A percentile compares a stretch with the other conserved stretches of the same genome.
Conservation (phyloP, 371 early-diverging fungal species). For the Mortierella sp. region DNA sequence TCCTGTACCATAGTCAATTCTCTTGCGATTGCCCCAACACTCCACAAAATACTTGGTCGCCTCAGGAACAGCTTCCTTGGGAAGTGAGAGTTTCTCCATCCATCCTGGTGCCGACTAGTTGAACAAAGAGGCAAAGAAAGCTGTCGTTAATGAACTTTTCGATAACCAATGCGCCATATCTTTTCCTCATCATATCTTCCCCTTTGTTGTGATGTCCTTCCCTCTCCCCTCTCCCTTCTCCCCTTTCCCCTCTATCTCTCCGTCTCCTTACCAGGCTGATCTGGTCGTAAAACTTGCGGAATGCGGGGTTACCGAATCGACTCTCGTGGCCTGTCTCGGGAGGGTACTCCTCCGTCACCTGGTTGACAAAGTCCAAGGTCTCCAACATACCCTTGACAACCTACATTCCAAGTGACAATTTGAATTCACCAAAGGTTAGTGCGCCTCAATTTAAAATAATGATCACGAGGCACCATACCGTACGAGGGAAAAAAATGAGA, state of each 20-base stretch:
- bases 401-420: conserved; percentile 51
- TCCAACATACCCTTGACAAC: conserved; percentile 69
- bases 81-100: conserved; percentile 61
- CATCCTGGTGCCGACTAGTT: conserved; percentile 56
- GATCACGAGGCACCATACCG: conserved; percentile 64
- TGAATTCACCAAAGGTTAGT: conserved; percentile 63
- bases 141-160: not conserved
- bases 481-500: not conserved
- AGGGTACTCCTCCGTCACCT: conserved; percentile 77
- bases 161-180: not conserved
- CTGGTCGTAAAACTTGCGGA: conserved; percentile 84
- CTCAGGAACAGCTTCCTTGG: conserved; percentile 73
- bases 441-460: conserved; percentile 73
- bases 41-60: conserved; percentile 85
- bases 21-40: conserved; percentile 95
- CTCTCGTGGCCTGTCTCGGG: conserved; percentile 83
- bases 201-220: not conserved
- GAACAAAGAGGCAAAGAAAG: not conserved
- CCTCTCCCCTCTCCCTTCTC: not conserved
- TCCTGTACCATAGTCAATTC: conserved; percentile 99
- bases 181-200: not conserved
- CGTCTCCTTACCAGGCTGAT: conserved; percentile 65
- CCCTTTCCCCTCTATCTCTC: not conserved
- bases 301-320: conserved; percentile 95
- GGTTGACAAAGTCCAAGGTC: conserved; percentile 72